Conservation (phyloP, 352 stramenopile genomes). For the Thalassiosira mediterranea region DNA sequence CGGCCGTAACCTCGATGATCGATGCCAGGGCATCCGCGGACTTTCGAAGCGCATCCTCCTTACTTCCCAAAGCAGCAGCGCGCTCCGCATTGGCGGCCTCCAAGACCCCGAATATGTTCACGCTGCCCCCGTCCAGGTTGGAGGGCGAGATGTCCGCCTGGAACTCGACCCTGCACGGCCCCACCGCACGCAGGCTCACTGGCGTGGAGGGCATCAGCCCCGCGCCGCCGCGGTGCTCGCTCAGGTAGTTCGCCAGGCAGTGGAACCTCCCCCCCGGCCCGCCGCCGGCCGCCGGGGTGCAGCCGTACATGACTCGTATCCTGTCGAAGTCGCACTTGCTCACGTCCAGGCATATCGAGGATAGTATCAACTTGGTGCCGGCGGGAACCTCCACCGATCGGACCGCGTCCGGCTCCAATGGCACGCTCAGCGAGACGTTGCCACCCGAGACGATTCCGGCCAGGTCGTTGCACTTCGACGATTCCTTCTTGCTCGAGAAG, state of each 20-base stretch:
- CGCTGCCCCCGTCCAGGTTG: not conserved
- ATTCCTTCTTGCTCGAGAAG: conserved; percentile 23
- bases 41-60: too few species aligned
- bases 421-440: conserved; percentile 16
- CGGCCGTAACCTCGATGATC: too few species aligned
- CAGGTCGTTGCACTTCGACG: not conserved
- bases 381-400: conserved; percentile 14
- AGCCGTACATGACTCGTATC: conserved; percentile 29
- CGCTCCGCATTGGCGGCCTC: too few species aligned
- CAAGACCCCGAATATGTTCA: too few species aligned
- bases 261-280: conserved; percentile 4
- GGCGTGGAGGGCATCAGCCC: conserved; percentile 18
- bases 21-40: too few species aligned
- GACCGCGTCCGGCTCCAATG: conserved; percentile 2
- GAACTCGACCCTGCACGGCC: conserved; percentile 50
- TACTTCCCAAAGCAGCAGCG: too few species aligned
- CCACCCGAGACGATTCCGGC: not conserved
- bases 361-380: conserved; percentile 33
- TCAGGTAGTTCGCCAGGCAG: conserved; percentile 40
- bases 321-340: conserved; percentile 5
- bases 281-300: not conserved
- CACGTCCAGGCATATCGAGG: conserved; percentile 32
- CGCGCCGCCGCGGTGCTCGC: conserved; percentile 5
- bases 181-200: conserved; percentile 33
- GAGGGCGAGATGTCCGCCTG: not conserved